Evolutionary conservation across 2,329 filamentous ascomycete genomes (phyloP).

Genomic region (Diaporthe helianthi): DNA sequence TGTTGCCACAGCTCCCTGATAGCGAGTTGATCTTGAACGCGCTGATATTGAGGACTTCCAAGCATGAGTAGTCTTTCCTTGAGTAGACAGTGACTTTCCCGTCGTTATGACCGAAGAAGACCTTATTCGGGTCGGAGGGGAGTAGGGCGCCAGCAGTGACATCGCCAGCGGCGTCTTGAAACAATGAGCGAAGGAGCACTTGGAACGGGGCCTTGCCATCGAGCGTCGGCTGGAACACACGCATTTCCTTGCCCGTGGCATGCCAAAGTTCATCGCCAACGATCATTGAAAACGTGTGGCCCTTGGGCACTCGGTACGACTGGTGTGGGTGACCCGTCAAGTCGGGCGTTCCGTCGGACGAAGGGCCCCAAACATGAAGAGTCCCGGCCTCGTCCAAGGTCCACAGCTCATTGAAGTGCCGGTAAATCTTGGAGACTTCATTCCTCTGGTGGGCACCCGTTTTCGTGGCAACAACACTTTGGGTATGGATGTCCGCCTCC

Average conservation of each 20-base stretch:
- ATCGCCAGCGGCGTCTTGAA: slow-evolving; percentile 78
- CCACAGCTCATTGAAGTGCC: slow-evolving; percentile 91
- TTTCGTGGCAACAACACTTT: slow-evolving; percentile 73
- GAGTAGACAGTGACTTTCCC: slow-evolving; percentile 97
- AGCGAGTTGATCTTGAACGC: slow-evolving; percentile 94
- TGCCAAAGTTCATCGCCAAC: slow-evolving; percentile 89
- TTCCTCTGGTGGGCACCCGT: slow-evolving; percentile 76
- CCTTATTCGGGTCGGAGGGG: slow-evolving; percentile 75
- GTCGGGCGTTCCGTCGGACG: slow-evolving; percentile 74
- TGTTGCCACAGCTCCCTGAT: slow-evolving; percentile 77
- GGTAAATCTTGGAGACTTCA: slow-evolving; percentile 84
- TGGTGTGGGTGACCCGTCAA: slow-evolving; percentile 74
- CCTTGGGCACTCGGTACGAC: slow-evolving; percentile 78
- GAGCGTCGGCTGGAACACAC: slow-evolving; percentile 78
- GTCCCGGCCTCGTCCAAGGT: slow-evolving; percentile 89
- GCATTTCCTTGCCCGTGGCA: slow-evolving; percentile 84
- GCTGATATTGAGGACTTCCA: slow-evolving; percentile 85
- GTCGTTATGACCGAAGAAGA: slow-evolving; percentile 91
- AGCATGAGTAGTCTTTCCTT: slow-evolving; percentile 74
- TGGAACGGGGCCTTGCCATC: slow-evolving; percentile 76
- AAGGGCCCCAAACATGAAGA: slow-evolving; percentile 85
- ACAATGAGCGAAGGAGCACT: slow-evolving; percentile 73
- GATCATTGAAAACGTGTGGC: slow-evolving; percentile 87
- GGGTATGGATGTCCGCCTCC: slow-evolving; percentile 82
- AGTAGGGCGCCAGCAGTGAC: slow-evolving; percentile 84